Evolutionary conservation across 1,139 yeast genomes (phyloP), one percentile per base, ranked within the genome.

Genomic region (Yamadazyma diddensiae): DNA sequence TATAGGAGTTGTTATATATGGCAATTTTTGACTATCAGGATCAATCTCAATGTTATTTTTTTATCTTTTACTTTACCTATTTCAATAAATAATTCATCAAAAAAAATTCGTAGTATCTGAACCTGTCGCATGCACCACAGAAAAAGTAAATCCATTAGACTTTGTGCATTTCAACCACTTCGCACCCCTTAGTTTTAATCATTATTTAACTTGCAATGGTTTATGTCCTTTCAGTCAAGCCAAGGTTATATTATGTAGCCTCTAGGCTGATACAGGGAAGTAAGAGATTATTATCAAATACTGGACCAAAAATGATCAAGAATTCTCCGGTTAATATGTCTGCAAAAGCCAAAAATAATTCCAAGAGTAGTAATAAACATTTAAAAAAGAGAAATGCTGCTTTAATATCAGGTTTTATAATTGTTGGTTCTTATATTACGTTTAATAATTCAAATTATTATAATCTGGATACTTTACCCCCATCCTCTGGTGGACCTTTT

Each of bases 361-460:
- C 35, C 12, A 48, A 37, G 27, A 34, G 31, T 26, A 18, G 35
- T 29, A 30, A 35, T 20, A 44, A 41, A 37, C 37, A 37, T 18
- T 36, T 54, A 31, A 52, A 57, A 31, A 60, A 52, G 37, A 55
- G 62, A 21, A 59, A 57, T 34, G 70, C 67, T 26, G 74, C 74
- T 3, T 47, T 67, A 5, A 61, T 67, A 1, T 62, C 71, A n/a
- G 73, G 73, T 14, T 47, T 68, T 31, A 58, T 69, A 26, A 62
- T 68, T n/a, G 67, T 69, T 17, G 73, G 74, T 4, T 62, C 71
- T 6, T 69, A 65, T 39, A 57, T 69, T 21, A 50, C 69, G 3
- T 62, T 69, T 43, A 64, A 59, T 39, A 71, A 60, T 43, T 53
- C 69, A 15, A 62, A 64, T 42, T 65, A 66, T 45, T 69, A 64